Conservation (phyloP, 2,329 filamentous ascomycete genomes). For the Trichophyton schoenleinii region DNA sequence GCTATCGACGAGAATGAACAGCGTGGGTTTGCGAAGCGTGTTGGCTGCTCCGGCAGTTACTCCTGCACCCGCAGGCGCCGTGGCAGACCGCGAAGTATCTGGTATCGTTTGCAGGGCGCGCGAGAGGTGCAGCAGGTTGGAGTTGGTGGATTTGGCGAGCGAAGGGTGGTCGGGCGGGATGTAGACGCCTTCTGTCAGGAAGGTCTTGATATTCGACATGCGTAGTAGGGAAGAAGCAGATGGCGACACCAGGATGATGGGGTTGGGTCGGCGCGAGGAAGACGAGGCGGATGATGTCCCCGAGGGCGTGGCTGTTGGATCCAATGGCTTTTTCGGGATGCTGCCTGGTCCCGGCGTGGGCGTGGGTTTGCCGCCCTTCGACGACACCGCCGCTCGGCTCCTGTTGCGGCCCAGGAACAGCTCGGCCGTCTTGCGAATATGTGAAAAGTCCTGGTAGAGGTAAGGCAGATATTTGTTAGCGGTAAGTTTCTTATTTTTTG, state of each 20-base stretch:
- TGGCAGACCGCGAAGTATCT: constrained; percentile 20
- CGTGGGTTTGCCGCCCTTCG: constrained; percentile 21
- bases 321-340: constrained; percentile 28
- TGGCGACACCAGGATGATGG: constrained; percentile 92
- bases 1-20: constrained; percentile 90
- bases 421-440: constrained; percentile 74
- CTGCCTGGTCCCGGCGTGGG: constrained; percentile 27
- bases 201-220: constrained; percentile 90
- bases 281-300: constrained; percentile 65
- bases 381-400: constrained; percentile 25
- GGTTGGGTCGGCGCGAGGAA: constrained; percentile 46
- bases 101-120: constrained; percentile 54
- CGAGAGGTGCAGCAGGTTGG: constrained; percentile 75
- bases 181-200: constrained; percentile 77
- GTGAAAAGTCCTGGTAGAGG: constrained; percentile 67
- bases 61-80: background rate
- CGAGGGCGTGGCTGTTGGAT: constrained; percentile 34
- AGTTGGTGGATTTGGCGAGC: constrained; percentile 49
- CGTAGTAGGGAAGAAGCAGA: constrained; percentile 89
- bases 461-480: too few relatives aligned
- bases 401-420: constrained; percentile 54
- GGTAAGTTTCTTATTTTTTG: background rate
- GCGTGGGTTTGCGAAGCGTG: constrained; percentile 48
- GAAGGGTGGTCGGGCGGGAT: constrained; percentile 56
- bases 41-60: background rate